Base-by-base conservation (phyloP, 1,284 basidiomycete genomes). In the Gymnopus androsaceus region DNA sequence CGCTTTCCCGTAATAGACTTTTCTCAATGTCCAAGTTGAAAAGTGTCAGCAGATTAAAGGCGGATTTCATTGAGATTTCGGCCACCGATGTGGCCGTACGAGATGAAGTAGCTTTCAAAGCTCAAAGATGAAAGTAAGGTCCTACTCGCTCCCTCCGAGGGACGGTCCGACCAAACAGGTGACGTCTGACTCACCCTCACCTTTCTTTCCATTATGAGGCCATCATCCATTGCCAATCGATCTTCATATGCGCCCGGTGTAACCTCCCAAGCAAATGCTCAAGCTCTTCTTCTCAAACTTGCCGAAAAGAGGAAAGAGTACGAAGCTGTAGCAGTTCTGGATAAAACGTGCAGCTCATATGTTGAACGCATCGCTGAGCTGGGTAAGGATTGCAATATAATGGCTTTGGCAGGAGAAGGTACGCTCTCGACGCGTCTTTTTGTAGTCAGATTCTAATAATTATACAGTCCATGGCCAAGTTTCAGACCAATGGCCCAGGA, bases 241-340 rank as follows among this genome's bases (percentile, higher is more conserved):
- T 72, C 75, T 19, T 84, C 83, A 5, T 77, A 82, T 57, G 72
- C 72, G 4, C 63, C 68, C 17, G 64, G 68, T 4, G 52, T 67
- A 23, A 62, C 72, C 14, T 69, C 72, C 2, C 76, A 80, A 34
- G 67, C 75, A 5, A 74, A 73, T 27, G 77, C 74, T 54, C 75
- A 81, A 1, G 79, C 81, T 0, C 76, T 81, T 2, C 62, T 72
- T 2, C 75, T 81, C 11, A 85, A 84, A 61, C 75, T 89, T 33
- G 56, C 76, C 1, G 88, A 91, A 65, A 91, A 90, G 75, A 90
- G 88, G 74, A 90, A 88, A 65, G 88, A 91, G 67, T 82, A 76
- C 51, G 87, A 90, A 55, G 87, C 85, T 0, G 85, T 90, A n/a
- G 77, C 81, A 19, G 88, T 88, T 3, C 74, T 91, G 11, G 86